Percentiles rank a stretch among this genome's conserved stretches.
phyloP scores from a whole-genome alignment of 2,329 filamentous ascomycete species.

The Epichloe festucae region DNA sequence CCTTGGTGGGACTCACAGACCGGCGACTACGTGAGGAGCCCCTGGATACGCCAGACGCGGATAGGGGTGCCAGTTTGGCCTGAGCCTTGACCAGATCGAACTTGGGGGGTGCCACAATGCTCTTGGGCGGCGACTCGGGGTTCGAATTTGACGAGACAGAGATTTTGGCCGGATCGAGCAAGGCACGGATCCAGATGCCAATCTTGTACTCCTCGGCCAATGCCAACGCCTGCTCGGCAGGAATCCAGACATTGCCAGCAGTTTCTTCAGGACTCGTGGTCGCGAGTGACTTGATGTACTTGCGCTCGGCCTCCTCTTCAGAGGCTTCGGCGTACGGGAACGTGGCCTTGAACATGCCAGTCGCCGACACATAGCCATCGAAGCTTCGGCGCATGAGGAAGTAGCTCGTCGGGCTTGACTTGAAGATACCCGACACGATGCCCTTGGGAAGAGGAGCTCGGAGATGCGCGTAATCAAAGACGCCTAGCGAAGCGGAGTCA shows the following conservation, averaged over 20 bases:
- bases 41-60: slow-evolving; percentile 31
- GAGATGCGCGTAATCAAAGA: slow-evolving; percentile 92
- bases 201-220: slow-evolving; percentile 84
- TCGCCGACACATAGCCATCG: slow-evolving; percentile 74
- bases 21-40: slow-evolving; percentile 38
- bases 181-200: slow-evolving; percentile 75
- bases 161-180: slow-evolving; percentile 81
- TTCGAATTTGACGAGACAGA: slow-evolving; percentile 40
- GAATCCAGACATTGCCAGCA: slow-evolving; percentile 93
- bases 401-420: slow-evolving; percentile 79
- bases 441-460: slow-evolving; percentile 87
- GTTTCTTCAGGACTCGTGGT: slow-evolving; percentile 84
- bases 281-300: slow-evolving; percentile 69
- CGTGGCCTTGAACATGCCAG: slow-evolving; percentile 85
- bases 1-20: slow-evolving; percentile 45
- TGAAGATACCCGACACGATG: slow-evolving; percentile 86
- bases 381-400: slow-evolving; percentile 89
- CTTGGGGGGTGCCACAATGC: slow-evolving; percentile 74
- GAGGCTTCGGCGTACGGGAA: slow-evolving; percentile 63
- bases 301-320: slow-evolving; percentile 66
- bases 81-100: slow-evolving; percentile 45
- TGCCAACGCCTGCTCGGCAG: slow-evolving; percentile 65
- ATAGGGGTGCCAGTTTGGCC: slow-evolving; percentile 34
- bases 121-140: slow-evolving; percentile 56
- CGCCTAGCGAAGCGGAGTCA: slow-evolving; percentile 60